Evolutionary conservation across 2,329 filamentous ascomycete genomes (phyloP).

Genomic region (Monosporascus ibericus): DNA sequence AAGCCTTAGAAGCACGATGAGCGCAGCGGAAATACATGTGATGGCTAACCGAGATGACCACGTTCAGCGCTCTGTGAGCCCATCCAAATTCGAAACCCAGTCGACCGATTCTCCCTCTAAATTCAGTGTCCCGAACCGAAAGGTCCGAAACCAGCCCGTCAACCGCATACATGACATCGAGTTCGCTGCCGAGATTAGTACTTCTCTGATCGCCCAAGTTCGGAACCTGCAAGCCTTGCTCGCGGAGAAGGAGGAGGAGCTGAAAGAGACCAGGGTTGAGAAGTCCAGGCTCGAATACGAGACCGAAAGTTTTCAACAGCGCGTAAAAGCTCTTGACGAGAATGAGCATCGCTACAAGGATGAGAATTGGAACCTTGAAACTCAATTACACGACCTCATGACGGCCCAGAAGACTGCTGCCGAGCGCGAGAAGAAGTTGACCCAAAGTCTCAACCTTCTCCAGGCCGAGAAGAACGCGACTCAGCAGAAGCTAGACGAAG

Average conservation of each 20-base stretch:
- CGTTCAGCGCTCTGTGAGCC: conserved; percentile 61
- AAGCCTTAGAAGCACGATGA: conserved; percentile 21
- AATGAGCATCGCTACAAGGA: conserved; percentile 96
- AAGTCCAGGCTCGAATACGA: conserved; percentile 78
- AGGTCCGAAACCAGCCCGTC: conserved; percentile 81
- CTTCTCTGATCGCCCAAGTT: conserved; percentile 87
- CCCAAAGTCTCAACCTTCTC: conserved; percentile 61
- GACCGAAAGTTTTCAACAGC: conserved; percentile 69
- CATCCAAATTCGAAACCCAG: conserved; percentile 76
- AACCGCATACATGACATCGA: conserved; percentile 93
- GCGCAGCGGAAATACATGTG: conserved; percentile 1
- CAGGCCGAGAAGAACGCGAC: conserved; percentile 69
- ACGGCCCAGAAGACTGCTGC: conserved; percentile 67
- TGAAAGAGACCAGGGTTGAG: conserved; percentile 69
- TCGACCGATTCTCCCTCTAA: conserved; percentile 85
- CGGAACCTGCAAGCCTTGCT: conserved; percentile 82
- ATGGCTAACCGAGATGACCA: conserved; percentile 7
- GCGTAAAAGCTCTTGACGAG: conserved; percentile 78
- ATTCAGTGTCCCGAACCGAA: conserved; percentile 77
- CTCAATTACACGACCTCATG: conserved; percentile 78
- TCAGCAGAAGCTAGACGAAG: conserved; percentile 86
- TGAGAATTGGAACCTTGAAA: conserved; percentile 97
- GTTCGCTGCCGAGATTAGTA: conserved; percentile 97
- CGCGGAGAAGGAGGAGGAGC: conserved; percentile 78
- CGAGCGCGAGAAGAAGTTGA: conserved; percentile 78